Evolutionary conservation across 371 early-diverging fungal species (phyloP).

Genomic region (Mucor sp.): DNA sequence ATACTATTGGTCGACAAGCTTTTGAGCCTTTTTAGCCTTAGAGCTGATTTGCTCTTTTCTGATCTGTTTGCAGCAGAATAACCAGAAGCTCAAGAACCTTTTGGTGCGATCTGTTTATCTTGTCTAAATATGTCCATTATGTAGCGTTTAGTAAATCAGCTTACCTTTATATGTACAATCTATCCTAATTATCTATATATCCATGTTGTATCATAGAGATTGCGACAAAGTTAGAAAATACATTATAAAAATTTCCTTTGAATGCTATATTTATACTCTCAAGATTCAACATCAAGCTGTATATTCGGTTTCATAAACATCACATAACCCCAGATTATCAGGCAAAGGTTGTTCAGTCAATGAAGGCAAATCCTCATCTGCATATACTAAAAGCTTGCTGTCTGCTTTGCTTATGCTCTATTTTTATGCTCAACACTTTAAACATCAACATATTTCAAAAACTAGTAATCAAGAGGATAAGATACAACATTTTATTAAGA

Average conservation of each 20-base stretch:
- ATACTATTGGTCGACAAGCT: conserved; percentile 1
- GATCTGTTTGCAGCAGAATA: background rate
- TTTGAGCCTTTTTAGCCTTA: background rate
- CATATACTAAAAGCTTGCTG: too few relatives aligned
- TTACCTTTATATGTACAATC: background rate
- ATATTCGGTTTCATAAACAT: too few relatives aligned
- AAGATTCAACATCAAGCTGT: too few relatives aligned
- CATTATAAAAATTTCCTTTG: background rate
- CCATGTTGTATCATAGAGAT: background rate
- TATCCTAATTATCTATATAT: background rate
- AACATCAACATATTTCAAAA: background rate
- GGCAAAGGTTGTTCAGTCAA: too few relatives aligned
- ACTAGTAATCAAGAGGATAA: background rate
- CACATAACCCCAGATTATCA: too few relatives aligned
- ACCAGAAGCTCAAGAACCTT: background rate
- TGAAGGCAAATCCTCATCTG: too few relatives aligned
- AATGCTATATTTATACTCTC: too few relatives aligned
- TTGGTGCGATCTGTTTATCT: background rate
- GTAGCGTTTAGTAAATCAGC: background rate
- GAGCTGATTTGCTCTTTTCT: background rate
- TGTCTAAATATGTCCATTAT: background rate
- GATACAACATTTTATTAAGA: background rate
- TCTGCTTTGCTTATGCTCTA: too few relatives aligned
- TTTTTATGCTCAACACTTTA: too few relatives aligned
- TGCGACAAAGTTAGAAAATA: background rate